Evolutionary conservation across 2,329 filamentous ascomycete genomes (phyloP).

Genomic region (Drechslerella dactyloides): DNA sequence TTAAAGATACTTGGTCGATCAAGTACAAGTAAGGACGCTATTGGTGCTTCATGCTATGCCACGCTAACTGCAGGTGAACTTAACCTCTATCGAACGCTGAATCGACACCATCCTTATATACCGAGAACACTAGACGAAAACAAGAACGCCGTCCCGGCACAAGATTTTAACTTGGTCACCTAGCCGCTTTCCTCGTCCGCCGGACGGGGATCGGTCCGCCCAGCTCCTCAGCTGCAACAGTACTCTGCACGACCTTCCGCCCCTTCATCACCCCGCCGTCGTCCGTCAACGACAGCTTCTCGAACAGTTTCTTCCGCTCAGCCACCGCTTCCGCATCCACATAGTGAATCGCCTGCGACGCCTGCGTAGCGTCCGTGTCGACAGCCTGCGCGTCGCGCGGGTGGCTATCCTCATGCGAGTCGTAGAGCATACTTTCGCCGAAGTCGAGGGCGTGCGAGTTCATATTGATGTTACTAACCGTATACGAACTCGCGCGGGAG

Average conservation of each 20-base stretch:
- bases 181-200: slow-evolving; percentile 12
- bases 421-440: slow-evolving; percentile 48
- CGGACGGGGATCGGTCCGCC: slow-evolving; percentile 16
- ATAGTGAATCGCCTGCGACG: slow-evolving; percentile 47
- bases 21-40: no score
- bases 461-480: slow-evolving; percentile 10
- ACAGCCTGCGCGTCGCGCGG: background rate
- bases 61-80: no score
- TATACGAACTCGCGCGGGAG: slow-evolving; percentile 26
- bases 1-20: no score
- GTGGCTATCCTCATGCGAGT: slow-evolving; percentile 21
- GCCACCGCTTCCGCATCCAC: slow-evolving; percentile 40
- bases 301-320: slow-evolving; percentile 47
- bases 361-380: slow-evolving; percentile 12
- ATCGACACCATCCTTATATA: background rate
- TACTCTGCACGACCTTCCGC: slow-evolving; percentile 37
- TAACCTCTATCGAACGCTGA: no score
- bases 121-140: background rate
- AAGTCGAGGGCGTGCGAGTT: slow-evolving; percentile 42
- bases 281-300: slow-evolving; percentile 40
- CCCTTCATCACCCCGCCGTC: slow-evolving; percentile 44
- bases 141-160: no score
- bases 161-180: no score
- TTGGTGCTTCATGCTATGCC: no score
- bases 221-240: slow-evolving; percentile 37